phyloP scores from a whole-genome alignment of 257 asterid species.

The Nicotiana paniculata region DNA sequence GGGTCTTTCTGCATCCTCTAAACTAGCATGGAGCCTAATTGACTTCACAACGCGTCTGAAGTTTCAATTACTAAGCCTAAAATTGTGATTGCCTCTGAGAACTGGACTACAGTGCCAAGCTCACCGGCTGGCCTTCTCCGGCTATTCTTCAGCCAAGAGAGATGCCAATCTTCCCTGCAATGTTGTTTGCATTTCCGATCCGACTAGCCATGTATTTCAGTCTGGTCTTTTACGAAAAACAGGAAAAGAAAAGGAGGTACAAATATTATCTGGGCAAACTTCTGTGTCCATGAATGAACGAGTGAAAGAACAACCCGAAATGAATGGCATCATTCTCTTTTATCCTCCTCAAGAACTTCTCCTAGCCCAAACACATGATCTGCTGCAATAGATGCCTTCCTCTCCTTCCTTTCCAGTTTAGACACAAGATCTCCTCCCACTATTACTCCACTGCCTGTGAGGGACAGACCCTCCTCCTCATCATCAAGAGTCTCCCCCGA shows the following conservation, averaged over 20 bases:
- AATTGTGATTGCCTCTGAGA: not conserved
- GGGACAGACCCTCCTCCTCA: constrained; percentile 78
- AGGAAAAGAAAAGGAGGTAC: not conserved
- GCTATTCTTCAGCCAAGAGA: not conserved
- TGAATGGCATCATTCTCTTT: constrained; percentile 25
- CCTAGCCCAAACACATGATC: constrained; percentile 59
- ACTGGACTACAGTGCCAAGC: not conserved
- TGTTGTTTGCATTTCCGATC: not conserved
- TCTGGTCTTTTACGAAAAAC: not conserved
- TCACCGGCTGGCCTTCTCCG: not conserved
- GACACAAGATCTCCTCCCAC: constrained; percentile 62
- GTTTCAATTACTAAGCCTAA: not conserved
- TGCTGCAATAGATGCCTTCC: constrained; percentile 39
- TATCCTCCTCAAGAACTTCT: constrained; percentile 39
- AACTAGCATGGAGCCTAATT: not conserved
- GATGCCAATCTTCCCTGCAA: not conserved
- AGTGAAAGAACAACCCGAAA: not conserved
- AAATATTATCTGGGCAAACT: not conserved
- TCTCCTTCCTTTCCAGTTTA: constrained; percentile 47
- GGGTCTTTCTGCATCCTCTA: not conserved
- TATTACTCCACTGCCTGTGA: constrained; percentile 55
- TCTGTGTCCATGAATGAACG: not conserved
- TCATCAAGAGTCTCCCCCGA: constrained; percentile 74
- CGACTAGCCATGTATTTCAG: not conserved
- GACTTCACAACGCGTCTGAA: not conserved